phyloP scores from a whole-genome alignment of 305 asterid genomes.

The Ilex paraguariensis region DNA sequence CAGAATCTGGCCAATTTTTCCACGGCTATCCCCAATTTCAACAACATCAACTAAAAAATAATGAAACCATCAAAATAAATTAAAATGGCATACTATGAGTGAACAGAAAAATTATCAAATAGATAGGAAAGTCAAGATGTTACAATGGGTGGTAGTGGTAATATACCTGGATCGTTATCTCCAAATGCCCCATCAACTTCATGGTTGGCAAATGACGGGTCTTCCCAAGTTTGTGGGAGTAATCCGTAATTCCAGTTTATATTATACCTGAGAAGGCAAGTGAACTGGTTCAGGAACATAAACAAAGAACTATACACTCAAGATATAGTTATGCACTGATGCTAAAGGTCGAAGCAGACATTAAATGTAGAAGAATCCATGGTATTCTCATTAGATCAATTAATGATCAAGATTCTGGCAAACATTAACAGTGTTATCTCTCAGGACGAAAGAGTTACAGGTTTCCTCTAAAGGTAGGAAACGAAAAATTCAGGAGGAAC shows the following conservation, averaged over 20 bases:
- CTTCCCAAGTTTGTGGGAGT: slow-evolving; percentile 99
- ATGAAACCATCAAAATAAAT: slow-evolving; percentile 13
- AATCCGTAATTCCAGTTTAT: slow-evolving; percentile 97
- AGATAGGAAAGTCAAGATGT: slow-evolving; percentile 5
- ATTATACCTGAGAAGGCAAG: slow-evolving; percentile 52
- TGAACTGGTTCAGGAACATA: not conserved
- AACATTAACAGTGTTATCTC: not conserved
- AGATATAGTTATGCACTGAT: no score
- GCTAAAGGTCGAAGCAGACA: not conserved
- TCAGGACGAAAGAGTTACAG: no score
- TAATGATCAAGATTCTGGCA: not conserved
- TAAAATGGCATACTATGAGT: slow-evolving; percentile 4
- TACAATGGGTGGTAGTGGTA: not conserved
- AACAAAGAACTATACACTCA: not conserved
- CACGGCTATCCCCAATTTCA: slow-evolving; percentile 81
- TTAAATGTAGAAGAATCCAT: not conserved
- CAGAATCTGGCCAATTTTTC: slow-evolving; percentile 68
- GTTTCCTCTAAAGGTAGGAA: no score
- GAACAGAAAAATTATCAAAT: slow-evolving; percentile 12
- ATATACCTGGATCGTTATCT: slow-evolving; percentile 90
- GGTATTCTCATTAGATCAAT: not conserved
- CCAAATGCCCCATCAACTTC: slow-evolving; percentile 99
- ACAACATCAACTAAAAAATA: slow-evolving; percentile 77
- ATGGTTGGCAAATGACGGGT: slow-evolving; percentile 69
- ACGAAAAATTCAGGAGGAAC: no score